Evolutionary conservation across 73 alveolate species (phyloP).

Genomic region (Paramecium sexaurelia): DNA sequence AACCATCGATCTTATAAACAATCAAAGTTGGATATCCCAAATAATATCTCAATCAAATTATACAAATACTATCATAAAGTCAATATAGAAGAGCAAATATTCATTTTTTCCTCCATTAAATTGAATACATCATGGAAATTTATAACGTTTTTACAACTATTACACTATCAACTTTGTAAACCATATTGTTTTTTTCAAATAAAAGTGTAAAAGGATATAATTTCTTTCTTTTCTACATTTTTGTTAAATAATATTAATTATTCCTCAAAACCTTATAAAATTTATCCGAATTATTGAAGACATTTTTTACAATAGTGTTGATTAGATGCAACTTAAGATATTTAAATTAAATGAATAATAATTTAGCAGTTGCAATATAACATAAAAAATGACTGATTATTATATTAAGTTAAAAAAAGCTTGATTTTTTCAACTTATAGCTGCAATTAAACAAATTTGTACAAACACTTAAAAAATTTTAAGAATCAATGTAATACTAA

Average conservation of each 20-base stretch:
- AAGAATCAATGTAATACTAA: too few relatives aligned
- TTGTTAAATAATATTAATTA: not conserved
- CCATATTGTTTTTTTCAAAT: not conserved
- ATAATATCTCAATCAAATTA: not conserved
- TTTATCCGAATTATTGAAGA: not conserved
- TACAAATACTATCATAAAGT: not conserved
- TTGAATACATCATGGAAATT: not conserved
- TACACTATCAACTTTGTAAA: not conserved
- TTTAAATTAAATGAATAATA: not conserved
- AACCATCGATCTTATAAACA: not conserved
- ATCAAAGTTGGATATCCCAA: constrained; percentile 12
- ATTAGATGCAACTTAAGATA: not conserved
- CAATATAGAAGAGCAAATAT: not conserved
- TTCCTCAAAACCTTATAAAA: not conserved
- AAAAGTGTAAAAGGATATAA: not conserved
- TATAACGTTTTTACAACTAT: constrained; percentile 1
- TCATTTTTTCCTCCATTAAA: not conserved
- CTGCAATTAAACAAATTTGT: too few relatives aligned
- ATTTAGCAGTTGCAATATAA: too few relatives aligned
- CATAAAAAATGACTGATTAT: too few relatives aligned
- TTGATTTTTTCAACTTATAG: not conserved
- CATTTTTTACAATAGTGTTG: not conserved
- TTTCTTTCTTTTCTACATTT: constrained; percentile 27
- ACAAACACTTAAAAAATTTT: too few relatives aligned
- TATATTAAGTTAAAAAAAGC: too few relatives aligned